Evolutionary conservation across 2,329 filamentous ascomycete species (phyloP).

Genomic region (Fusarium musae): DNA sequence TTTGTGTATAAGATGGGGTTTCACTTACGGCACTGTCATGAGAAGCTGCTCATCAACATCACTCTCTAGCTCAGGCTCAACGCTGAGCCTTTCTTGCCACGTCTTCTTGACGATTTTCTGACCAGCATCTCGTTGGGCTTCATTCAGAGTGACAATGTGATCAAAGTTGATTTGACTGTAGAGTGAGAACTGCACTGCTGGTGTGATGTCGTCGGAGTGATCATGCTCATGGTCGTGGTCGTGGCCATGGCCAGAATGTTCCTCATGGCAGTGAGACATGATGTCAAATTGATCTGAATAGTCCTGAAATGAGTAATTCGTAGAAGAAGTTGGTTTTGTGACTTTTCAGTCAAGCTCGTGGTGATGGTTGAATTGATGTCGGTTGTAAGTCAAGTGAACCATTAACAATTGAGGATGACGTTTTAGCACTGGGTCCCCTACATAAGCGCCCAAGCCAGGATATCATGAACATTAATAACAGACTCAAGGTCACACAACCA

Average conservation of each 20-base stretch:
- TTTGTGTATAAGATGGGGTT: background rate
- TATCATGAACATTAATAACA: slow-evolving; percentile 21
- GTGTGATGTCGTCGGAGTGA: slow-evolving; percentile 91
- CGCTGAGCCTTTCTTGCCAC: slow-evolving; percentile 81
- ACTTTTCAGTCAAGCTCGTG: background rate
- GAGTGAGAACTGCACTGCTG: slow-evolving; percentile 88
- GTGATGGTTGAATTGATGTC: slow-evolving; percentile 21
- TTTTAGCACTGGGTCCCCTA: slow-evolving; percentile 27
- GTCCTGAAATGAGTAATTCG: background rate
- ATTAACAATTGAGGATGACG: slow-evolving; percentile 29
- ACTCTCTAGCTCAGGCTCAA: slow-evolving; percentile 81
- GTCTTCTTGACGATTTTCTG: slow-evolving; percentile 86
- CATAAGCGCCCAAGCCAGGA: background rate
- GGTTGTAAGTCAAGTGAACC: slow-evolving; percentile 31
- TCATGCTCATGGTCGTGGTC: slow-evolving; percentile 75
- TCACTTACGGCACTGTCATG: slow-evolving; percentile 84
- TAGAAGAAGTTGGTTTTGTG: background rate
- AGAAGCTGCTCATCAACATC: slow-evolving; percentile 94
- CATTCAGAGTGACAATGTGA: slow-evolving; percentile 85
- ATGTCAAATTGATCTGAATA: background rate
- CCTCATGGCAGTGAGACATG: slow-evolving; percentile 63
- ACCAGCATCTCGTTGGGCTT: slow-evolving; percentile 74
- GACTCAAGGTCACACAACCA: background rate
- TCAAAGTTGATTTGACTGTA: slow-evolving; percentile 95
- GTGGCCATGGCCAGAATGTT: slow-evolving; percentile 63